Percentiles rank a stretch among this genome's conserved stretches.
phyloP scores from a whole-genome alignment of 2,329 filamentous ascomycete species.

The Chaetomiaceae sp. region DNA sequence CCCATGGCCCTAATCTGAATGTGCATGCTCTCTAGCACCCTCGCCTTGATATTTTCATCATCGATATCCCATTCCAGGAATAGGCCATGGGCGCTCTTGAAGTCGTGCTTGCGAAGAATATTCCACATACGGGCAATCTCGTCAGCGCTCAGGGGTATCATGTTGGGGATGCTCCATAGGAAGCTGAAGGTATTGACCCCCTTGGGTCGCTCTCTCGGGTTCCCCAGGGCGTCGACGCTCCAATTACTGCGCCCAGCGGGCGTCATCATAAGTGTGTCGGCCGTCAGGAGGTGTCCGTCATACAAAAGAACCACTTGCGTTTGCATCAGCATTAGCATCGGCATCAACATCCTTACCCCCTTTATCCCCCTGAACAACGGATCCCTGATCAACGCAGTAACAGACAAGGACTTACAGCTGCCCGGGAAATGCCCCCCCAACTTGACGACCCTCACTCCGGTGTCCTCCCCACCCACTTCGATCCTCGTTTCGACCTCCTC shows the following conservation, averaged over 20 bases:
- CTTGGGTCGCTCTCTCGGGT: conserved; percentile 33
- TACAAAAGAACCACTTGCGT: conserved; percentile 59
- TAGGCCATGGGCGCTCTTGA: conserved; percentile 61
- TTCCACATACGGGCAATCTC: conserved; percentile 66
- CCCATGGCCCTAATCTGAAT: conserved; percentile 58
- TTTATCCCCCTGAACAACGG: no score
- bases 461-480: conserved; percentile 33
- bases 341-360: no score
- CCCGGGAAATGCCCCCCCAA: conserved; percentile 78
- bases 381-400: no score
- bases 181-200: conserved; percentile 58
- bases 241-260: conserved; percentile 51
- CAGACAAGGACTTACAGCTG: conserved; percentile 36
- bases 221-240: conserved; percentile 39
- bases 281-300: conserved; percentile 60
- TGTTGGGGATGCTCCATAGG: conserved; percentile 73
- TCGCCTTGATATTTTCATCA: conserved; percentile 51
- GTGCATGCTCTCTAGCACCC: conserved; percentile 71
- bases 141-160: conserved; percentile 63
- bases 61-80: conserved; percentile 61
- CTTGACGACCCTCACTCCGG: conserved; percentile 59
- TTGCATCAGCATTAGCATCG: no score
- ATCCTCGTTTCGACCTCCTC: conserved; percentile 36
- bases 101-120: conserved; percentile 57
- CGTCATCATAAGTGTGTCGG: conserved; percentile 71